A percentile compares a stretch with the other conserved stretches of the same genome.
Conservation (phyloP, 139 green algal genomes). For the Mychonastes homosphaera region DNA sequence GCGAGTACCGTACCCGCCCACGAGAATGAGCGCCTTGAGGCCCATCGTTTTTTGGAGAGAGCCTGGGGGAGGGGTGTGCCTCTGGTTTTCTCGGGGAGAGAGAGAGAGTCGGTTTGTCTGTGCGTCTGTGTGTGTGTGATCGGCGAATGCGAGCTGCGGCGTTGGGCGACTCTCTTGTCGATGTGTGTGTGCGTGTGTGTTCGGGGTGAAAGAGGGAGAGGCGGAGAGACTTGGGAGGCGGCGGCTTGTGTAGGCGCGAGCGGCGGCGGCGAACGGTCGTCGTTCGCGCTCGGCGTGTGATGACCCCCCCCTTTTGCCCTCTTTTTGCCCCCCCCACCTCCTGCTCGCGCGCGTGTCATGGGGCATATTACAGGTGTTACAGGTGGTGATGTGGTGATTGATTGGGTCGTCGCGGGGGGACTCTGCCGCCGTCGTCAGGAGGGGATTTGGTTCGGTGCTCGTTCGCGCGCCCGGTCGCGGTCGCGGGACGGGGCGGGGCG, state of each 20-base stretch:
- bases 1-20: slow-evolving; percentile 82
- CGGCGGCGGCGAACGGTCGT: neutral
- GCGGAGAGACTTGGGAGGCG: neutral
- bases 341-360: neutral
- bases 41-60: too few species aligned
- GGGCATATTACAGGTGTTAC: neutral
- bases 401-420: neutral
- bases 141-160: too few species aligned
- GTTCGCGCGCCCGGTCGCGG: neutral
- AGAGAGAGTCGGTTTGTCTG: too few species aligned
- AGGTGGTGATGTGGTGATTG: neutral
- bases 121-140: too few species aligned
- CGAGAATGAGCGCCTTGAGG: slow-evolving; percentile 80
- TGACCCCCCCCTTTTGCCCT: too few species aligned
- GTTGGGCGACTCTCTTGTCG: too few species aligned
- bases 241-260: neutral
- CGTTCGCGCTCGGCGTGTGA: too few species aligned
- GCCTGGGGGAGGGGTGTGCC: too few species aligned
- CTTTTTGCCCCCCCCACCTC: too few species aligned
- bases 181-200: neutral
- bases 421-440: neutral
- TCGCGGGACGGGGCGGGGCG: neutral
- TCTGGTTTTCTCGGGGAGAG: too few species aligned
- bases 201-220: neutral
- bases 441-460: too few species aligned